Percentiles rank a stretch among this genome's conserved stretches.
These are phyloP conservation scores for Cadophora sp. DNA, from an alignment of 2,329 filamentous ascomycete species.

Conservation along the genomic window DNA sequence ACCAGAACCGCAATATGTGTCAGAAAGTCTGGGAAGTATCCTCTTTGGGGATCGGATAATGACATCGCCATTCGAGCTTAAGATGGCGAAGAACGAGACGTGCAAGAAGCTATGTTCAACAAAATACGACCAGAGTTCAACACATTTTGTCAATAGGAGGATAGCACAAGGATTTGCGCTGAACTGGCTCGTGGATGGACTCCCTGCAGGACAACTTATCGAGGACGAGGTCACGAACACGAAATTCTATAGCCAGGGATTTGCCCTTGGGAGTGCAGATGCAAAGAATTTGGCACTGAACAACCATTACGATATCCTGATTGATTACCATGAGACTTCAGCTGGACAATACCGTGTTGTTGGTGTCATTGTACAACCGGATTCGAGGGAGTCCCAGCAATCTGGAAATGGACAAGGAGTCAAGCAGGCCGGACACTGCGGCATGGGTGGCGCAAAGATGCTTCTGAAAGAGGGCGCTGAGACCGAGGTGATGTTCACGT, in stretches of 20 bases:
- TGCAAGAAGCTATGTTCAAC: slow-evolving; percentile 82
- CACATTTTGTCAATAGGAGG: slow-evolving; percentile 80
- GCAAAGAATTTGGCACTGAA: slow-evolving; percentile 70
- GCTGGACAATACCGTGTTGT: slow-evolving; percentile 83
- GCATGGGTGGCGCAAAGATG: slow-evolving; percentile 62
- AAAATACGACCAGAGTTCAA: slow-evolving; percentile 69
- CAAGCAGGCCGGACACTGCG: slow-evolving; percentile 60
- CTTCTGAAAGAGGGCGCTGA: slow-evolving; percentile 67
- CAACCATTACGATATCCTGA: slow-evolving; percentile 93
- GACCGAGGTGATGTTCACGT: slow-evolving; percentile 82
- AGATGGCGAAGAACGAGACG: slow-evolving; percentile 85
- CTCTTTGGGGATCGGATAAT: slow-evolving; percentile 96
- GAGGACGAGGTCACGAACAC: slow-evolving; percentile 77
- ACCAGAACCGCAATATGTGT: slow-evolving; percentile 77
- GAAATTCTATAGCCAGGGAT: slow-evolving; percentile 90
- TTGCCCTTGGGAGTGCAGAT: slow-evolving; percentile 74
- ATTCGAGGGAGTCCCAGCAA: slow-evolving; percentile 68
- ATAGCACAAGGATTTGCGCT: slow-evolving; percentile 89
- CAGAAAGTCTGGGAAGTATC: slow-evolving; percentile 93
- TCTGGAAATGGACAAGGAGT: slow-evolving; percentile 56
- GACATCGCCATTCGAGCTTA: slow-evolving; percentile 91
- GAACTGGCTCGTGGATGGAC: slow-evolving; percentile 94
- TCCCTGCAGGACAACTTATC: slow-evolving; percentile 87
- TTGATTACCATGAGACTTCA: slow-evolving; percentile 88
- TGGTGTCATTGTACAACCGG: slow-evolving; percentile 86